phyloP scores from a whole-genome alignment of 495 filamentous ascomycete genomes.

The Cladorrhinum samala region DNA sequence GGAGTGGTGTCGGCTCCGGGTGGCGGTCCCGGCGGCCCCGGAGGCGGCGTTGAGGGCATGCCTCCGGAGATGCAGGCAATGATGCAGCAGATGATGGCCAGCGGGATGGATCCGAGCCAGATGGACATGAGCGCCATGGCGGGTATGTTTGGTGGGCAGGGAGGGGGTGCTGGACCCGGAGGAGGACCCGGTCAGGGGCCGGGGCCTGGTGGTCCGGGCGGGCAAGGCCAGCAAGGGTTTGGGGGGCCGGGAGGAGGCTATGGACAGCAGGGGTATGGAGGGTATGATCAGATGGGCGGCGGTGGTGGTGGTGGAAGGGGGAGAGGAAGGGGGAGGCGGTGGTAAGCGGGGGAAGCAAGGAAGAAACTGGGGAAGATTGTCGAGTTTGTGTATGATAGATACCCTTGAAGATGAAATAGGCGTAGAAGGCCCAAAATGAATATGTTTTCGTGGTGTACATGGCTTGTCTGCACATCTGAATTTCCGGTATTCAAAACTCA shows the following conservation, averaged over 20 bases:
- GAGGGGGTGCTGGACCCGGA: slow-evolving; percentile 39
- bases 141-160: slow-evolving; percentile 44
- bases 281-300: not conserved
- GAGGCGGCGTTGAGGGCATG: slow-evolving; percentile 54
- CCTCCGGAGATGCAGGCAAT: slow-evolving; percentile 75
- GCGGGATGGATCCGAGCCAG: slow-evolving; percentile 73
- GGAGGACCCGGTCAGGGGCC: too few relatives aligned
- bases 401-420: too few relatives aligned
- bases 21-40: not conserved
- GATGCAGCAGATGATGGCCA: slow-evolving; percentile 74
- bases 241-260: slow-evolving; percentile 46
- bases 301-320: not conserved
- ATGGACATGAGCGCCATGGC: slow-evolving; percentile 47
- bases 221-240: slow-evolving; percentile 41
- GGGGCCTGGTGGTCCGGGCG: slow-evolving; percentile 36
- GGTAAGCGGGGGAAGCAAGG: not conserved
- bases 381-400: not conserved
- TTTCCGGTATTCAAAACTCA: too few relatives aligned
- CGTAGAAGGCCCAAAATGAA: too few relatives aligned
- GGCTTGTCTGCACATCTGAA: too few relatives aligned
- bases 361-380: too few relatives aligned
- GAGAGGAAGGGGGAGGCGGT: not conserved
- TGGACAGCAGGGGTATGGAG: slow-evolving; percentile 27
- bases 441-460: too few relatives aligned
- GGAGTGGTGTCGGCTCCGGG: too few relatives aligned